These are phyloP conservation scores for Hyaloperonospora arabidopsidis DNA, from an alignment of 352 stramenopile genomes.

Conservation along the genomic window DNA sequence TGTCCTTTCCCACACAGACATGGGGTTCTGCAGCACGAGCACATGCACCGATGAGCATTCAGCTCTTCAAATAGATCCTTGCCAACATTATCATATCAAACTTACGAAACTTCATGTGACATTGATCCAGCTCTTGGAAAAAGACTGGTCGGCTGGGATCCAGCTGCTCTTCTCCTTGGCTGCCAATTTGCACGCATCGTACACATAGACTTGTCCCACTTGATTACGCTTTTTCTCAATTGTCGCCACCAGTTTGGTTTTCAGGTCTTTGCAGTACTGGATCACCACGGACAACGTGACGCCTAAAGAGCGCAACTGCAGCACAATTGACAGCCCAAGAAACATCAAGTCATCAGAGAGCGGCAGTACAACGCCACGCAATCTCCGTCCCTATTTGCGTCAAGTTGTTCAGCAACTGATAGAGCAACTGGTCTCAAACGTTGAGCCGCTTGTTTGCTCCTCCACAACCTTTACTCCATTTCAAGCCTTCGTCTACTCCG, in stretches of 20 bases:
- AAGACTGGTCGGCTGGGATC: slow-evolving; percentile 26
- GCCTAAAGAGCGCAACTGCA: slow-evolving; percentile 30
- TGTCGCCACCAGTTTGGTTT: slow-evolving; percentile 16
- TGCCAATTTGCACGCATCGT: slow-evolving; percentile 28
- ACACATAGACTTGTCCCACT: slow-evolving; percentile 25
- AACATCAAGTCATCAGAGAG: slow-evolving; percentile 32
- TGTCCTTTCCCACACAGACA: slow-evolving; percentile 28
- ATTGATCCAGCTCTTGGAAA: slow-evolving; percentile 29
- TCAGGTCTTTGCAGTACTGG: slow-evolving; percentile 38
- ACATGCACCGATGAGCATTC: slow-evolving; percentile 46
- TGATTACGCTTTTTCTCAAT: slow-evolving; percentile 19
- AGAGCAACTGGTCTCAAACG: no score
- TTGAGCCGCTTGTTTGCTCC: no score
- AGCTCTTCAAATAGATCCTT: slow-evolving; percentile 45
- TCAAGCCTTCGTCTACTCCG: no score
- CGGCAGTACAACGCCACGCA: slow-evolving; percentile 37
- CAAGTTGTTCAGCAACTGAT: no score
- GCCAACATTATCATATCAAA: slow-evolving; percentile 30
- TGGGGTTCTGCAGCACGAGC: slow-evolving; percentile 37
- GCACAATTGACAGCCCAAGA: slow-evolving; percentile 32
- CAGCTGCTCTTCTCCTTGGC: slow-evolving; percentile 24
- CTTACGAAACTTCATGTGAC: slow-evolving; percentile 29
- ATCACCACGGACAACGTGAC: slow-evolving; percentile 33
- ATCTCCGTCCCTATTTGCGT: no score
- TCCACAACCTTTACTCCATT: no score